Base-by-base conservation (phyloP, 345 rosid species). In the Gossypium herbaceum region DNA sequence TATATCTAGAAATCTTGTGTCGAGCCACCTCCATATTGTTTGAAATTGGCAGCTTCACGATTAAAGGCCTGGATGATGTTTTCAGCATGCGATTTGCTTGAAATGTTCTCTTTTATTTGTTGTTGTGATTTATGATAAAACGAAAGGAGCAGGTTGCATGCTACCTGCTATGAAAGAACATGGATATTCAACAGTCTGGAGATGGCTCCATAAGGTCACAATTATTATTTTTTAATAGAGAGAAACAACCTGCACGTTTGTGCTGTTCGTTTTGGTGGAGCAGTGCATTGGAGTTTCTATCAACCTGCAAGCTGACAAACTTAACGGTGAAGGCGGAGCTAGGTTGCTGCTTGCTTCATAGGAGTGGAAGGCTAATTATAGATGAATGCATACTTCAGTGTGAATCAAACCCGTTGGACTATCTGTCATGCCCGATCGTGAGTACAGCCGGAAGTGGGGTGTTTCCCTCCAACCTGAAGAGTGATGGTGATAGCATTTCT, bases 361-460 rank as follows among this genome's bases (percentile, higher is more conserved):
- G 93, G 84, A 90, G 92, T 76, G 99, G 99, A 78, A 90, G 90
- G 83, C 79, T 91, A 60, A 93, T 85, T n/a, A 87, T 93, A 39
- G 98, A 95, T 57, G 88, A 90, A n/a, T 95, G 99, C 75, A 76
- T 95, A 34, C 93, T 95, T 63, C 98, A 91, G 71, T 93, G 98
- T 15, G 97, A 91, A 60, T 77, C 92, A 0, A 85, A 87, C 76
- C 97, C 99, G 25, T 74, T 95, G 78, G 99, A 95, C 82, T 86
- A 85, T 75, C 94, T 95, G 57, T 95, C 99, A 7, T 91, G 86
- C 82, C 96, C 99, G 0, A 91, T 95, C 24, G 83, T 90, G 25
- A 95, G 89, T 59, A 91, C 98, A 3, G 97, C 97, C 12, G 79
- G 85, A n/a, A 75, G 78, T 55, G 39, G 47, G 60, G 51, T 82